Conservation (phyloP, 208 protist species). For the Hexamita inflata region DNA sequence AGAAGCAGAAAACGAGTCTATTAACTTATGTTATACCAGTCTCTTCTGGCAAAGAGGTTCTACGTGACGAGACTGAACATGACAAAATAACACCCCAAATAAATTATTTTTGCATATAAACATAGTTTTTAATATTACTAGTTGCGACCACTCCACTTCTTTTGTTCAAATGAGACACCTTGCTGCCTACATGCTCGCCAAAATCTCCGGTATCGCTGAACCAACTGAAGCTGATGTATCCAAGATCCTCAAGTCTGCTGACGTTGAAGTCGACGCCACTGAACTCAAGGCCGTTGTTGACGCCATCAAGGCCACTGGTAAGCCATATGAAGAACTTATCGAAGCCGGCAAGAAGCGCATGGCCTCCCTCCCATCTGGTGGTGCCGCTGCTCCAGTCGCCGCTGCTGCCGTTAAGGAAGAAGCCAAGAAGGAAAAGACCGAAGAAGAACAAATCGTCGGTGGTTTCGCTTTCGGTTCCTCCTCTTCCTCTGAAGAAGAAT, state of each 20-base stretch:
- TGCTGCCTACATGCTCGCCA: background rate
- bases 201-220: background rate
- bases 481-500: conserved; percentile 5
- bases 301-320: background rate
- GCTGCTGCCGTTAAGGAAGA: background rate
- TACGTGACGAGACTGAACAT: too few species aligned
- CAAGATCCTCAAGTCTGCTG: background rate
- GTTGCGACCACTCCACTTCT: too few species aligned
- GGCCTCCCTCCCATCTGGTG: background rate
- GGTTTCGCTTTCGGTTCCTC: background rate
- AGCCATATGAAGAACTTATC: background rate
- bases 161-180: background rate
- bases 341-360: background rate
- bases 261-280: background rate
- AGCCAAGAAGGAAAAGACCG: background rate
- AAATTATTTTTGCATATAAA: too few species aligned
- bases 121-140: too few species aligned
- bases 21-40: too few species aligned
- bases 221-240: background rate
- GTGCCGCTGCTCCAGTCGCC: background rate
- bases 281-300: background rate
- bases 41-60: too few species aligned
- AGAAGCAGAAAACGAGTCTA: too few species aligned
- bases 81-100: too few species aligned
- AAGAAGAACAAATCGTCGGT: background rate